Evolutionary conservation across 2,329 filamentous ascomycete genomes (phyloP), one percentile per base, ranked within the genome.

Genomic region (Xylariaceae sp.): DNA sequence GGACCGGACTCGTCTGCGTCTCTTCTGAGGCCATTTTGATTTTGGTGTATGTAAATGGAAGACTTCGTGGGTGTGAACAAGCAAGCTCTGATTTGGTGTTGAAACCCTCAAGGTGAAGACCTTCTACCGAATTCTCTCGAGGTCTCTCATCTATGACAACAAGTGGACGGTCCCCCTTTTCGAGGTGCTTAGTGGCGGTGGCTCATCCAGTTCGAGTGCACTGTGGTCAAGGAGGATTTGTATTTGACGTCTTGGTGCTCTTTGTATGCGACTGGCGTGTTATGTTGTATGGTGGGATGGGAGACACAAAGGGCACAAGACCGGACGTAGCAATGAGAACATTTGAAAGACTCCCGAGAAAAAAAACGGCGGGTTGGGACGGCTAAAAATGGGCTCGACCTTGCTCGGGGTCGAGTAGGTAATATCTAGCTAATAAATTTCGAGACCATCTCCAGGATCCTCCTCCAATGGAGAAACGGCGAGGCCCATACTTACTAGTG

Each of bases 11-110:
- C 47, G 57, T 59, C n/a, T 68, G 55, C 47, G 57, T 59, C 11
- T 68, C 67, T 58, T 68, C 69, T 53, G 62, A 59, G 48, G 63
- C 60, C 68, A 71, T 71, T 17, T 55, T 56, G 48, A 45, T 30
- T 30, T 30, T 30, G 23, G 23, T 30, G 4, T 30, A 30, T 30
- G 5, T 34, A 13, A 30, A 57, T 37, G 39, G 39, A 45, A 45
- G 47, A 35, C 55, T 57, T 55, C 48, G 58, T 53, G 50, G 53
- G 48, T 55, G 62, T 60, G 51, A 17, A 61, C 37, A 35, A 53
- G 54, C 17, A 35, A 53, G 54, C 17, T 62, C 55, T 35, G 34
- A 13, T 54, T 39, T 18, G 55, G 52, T 59, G 53, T 57, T 56
- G 13, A 48, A 49, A 30, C 23, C 52, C 17, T 44, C 15, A 51